Conservation (phyloP, 2,329 filamentous ascomycete species). For the Monosporascus sp. region DNA sequence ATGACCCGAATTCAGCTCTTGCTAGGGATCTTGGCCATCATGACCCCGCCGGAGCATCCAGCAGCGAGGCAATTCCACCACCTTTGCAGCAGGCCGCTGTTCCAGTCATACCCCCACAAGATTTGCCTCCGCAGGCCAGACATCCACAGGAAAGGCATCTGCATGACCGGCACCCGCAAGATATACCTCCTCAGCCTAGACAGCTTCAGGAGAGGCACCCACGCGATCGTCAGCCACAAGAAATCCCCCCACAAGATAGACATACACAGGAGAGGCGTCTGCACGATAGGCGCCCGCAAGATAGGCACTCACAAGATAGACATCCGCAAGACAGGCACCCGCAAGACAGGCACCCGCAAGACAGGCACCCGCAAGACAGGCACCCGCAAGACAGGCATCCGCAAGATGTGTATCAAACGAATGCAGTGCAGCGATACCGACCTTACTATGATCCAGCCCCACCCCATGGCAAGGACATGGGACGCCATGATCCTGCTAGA, state of each 20-base stretch:
- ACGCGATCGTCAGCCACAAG: not conserved
- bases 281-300: not conserved
- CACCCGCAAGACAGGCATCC: not conserved
- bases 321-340: not conserved
- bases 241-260: not conserved
- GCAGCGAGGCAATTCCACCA: conserved; percentile 44
- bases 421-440: conserved; percentile 24
- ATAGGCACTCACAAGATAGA: too few relatives aligned
- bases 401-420: not conserved
- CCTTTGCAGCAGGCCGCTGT: conserved; percentile 45
- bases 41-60: conserved; percentile 39
- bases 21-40: conserved; percentile 63
- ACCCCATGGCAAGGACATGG: not conserved
- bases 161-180: not conserved
- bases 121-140: too few relatives aligned
- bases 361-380: not conserved
- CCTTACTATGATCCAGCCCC: conserved; percentile 17
- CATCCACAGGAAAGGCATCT: not conserved
- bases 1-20: conserved; percentile 73
- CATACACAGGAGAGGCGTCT: not conserved
- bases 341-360: not conserved
- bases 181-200: too few relatives aligned
- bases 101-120: conserved; percentile 12
- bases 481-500: not conserved
- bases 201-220: not conserved